These are phyloP conservation scores for Trichosporon sp. DNA, from an alignment of 1,284 basidiomycete species.

Conservation along the genomic window DNA sequence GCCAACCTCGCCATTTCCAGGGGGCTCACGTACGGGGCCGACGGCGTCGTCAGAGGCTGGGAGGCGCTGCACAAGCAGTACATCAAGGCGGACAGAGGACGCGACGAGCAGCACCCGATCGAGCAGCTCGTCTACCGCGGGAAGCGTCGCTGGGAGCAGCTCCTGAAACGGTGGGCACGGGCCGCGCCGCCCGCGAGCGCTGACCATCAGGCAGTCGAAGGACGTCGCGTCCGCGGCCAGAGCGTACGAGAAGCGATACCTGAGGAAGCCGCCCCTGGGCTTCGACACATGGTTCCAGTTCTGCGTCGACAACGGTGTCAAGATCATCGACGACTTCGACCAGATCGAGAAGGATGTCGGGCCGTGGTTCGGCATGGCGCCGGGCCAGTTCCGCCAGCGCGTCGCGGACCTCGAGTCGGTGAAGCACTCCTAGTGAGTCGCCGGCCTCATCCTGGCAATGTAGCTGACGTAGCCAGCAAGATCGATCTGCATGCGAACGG, in stretches of 20 bases:
- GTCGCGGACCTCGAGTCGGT: conserved; percentile 52
- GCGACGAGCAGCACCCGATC: conserved; percentile 40
- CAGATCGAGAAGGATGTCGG: conserved; percentile 44
- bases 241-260: conserved; percentile 49
- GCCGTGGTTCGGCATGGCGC: conserved; percentile 44
- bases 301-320: conserved; percentile 43
- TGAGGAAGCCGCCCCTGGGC: conserved; percentile 50
- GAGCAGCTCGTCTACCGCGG: conserved; percentile 37
- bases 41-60: conserved; percentile 37
- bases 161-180: conserved; percentile 36
- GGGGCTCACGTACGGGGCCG: conserved; percentile 21
- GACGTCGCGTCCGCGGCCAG: conserved; percentile 46
- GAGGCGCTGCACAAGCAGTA: conserved; percentile 24
- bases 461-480: conserved; percentile 15
- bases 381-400: conserved; percentile 34
- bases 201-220: conserved; percentile 38
- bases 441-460: background rate
- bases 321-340: conserved; percentile 51
- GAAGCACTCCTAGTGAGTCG: conserved; percentile 32
- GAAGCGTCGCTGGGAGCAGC: conserved; percentile 32
- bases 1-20: background rate
- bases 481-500: conserved; percentile 32
- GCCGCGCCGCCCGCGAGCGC: background rate
- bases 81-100: conserved; percentile 8
- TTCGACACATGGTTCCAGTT: conserved; percentile 51